Evolutionary conservation across 1,284 basidiomycete species (phyloP), one percentile per base, ranked within the genome.

Genomic region (Trametes pubescens): DNA sequence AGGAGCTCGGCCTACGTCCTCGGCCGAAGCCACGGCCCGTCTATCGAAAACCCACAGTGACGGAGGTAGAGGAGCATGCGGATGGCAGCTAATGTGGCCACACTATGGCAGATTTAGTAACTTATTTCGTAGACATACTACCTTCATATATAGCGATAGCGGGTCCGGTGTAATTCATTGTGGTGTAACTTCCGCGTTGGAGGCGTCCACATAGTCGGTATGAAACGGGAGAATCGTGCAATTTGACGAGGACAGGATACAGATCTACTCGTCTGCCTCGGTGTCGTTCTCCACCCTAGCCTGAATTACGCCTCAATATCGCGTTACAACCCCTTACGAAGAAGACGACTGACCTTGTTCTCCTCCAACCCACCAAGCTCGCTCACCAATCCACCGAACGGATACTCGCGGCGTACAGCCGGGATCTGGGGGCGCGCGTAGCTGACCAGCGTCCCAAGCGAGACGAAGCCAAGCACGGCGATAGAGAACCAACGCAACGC

Each of bases 311-410:
- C 10, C 29, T 64, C n/a, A 61, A 56, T 14, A 51, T 22, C 32
- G 13, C 18, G 29, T 51, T 38, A 14, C 49, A 57, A 60, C 16
- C 14, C 34, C 13, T 46, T 43, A 24, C 48, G 22, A 59, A 21
- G 34, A 55, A 47, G 29, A 57, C 47, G 53, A 75, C 81, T 34
- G 60, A 90, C 92, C 84, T 91, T 90, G 75, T 91, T 91, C 70
- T 85, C 88, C 68, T 91, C 86, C 59, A 89, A 65, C 7, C 92
- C 90, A 26, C 92, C 92, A 13, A 94, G 82, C 74, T 93, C 92
- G 59, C 77, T 83, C 38, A 89, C 84, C 44, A 94, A 80, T 7
- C 92, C 92, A 57, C 82, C 82, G 73, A 82, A 92, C 2, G 92
- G 92, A 72, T 91, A 94, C 66, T 90, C 83, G 55, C 92, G 85